Evolutionary conservation across 148 eudicot species (phyloP).

Genomic region (Camellia sinensis): DNA sequence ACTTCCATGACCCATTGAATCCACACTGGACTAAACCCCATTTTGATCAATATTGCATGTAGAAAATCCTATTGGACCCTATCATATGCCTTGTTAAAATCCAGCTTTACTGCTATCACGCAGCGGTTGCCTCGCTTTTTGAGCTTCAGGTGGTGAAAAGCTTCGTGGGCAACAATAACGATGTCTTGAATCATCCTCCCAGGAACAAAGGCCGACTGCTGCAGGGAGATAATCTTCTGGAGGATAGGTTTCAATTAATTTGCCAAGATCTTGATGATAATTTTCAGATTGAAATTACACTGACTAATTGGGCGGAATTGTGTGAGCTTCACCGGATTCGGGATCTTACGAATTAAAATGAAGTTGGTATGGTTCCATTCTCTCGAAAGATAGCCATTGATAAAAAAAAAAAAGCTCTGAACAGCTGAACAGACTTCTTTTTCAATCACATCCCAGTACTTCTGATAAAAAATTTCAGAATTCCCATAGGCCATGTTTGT

Average conservation of each 20-base stretch:
- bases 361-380: background rate
- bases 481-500: background rate
- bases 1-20: background rate
- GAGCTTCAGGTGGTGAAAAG: background rate
- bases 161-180: background rate
- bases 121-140: background rate
- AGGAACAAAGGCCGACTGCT: background rate
- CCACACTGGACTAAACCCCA: background rate
- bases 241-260: background rate
- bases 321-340: too few species aligned
- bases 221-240: background rate
- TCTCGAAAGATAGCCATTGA: background rate
- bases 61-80: background rate
- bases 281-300: background rate
- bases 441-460: background rate
- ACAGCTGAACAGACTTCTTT: background rate
- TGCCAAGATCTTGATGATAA: background rate
- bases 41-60: background rate
- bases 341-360: too few species aligned
- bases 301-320: too few species aligned
- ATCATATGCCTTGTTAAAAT: background rate
- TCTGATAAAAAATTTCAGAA: background rate
- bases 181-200: background rate
- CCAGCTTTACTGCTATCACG: background rate
- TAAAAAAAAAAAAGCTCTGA: background rate